Evolutionary conservation across 164 flowering plant species (phyloP), one percentile per base, ranked within the genome.

Genomic region (Houttuynia cordata): DNA sequence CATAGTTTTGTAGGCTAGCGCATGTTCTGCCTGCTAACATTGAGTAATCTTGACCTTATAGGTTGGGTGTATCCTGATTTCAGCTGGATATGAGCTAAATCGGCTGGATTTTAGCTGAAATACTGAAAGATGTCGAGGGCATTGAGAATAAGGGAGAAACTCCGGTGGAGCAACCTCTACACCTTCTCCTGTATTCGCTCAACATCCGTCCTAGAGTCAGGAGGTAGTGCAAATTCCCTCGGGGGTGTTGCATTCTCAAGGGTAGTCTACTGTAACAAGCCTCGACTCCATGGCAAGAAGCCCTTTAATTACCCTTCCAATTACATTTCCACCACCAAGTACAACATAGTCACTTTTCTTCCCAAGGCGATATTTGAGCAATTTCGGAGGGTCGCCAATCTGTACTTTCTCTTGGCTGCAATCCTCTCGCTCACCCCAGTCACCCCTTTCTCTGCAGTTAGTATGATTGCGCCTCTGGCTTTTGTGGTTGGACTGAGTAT

Each of bases 301-400:
- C 77, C 81, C 59, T 61, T 73, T 30, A 75, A 69, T 15, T 75
- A 75, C 58, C 68, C 70, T 1, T 42, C 71, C 10, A 78, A 78
- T 67, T 64, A 63, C 56, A 73, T 78, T 62, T 68, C 75, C 0
- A 78, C 81, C n/a, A 75, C 79, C 1, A 78, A 78, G 53, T 78
- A 78, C 56, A 75, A 75, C 51, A 52, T 73, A 24, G 40, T 73
- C 2, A 75, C 81, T 3, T 78, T 75, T 59, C 56, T 73, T 23
- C 81, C 81, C 13, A 78, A 78, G 61, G 77, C 81, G 8, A 57
- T 73, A n/a, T 75, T 78, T 25, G 81, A 78, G 70, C 79, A 78
- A 67, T 78, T 78, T 59, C 66, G 79, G 15, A 59, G 81, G 49
- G 81, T 73, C 30, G 81, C 81, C 50, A 78, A 78, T 57, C 18